Evolutionary conservation across 805 yeast genomes (phyloP), one percentile per base, ranked within the genome.

Genomic region (Jamesozyma spencerorum): DNA sequence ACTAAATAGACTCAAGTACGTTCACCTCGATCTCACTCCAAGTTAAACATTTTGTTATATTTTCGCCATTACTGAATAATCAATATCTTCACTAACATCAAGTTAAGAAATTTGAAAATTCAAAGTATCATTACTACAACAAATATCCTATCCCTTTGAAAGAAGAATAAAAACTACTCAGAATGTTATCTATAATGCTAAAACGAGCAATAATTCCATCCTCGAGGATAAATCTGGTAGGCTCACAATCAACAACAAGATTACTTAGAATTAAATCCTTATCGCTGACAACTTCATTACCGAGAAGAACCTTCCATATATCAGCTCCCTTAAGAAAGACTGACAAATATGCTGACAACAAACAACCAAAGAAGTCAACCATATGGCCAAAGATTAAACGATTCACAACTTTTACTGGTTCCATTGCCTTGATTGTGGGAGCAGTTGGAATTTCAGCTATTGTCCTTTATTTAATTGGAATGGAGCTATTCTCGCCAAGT

Each of bases 401-500:
- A 34, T 78, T 78, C 12, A 65, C 80, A 15, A 76, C 83, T 5
- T 81, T 81, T 46, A 66, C 81, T 5, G 58, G 74, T 7, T 77
- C 87, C 3, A 70, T 85, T 0, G 57, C 74, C 2, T 54, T 83
- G 24, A 85, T 84, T 0, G 50, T 81, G 8, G 85, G 82, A 3
- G 87, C 87, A 2, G 56, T 77, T 2, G 86, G 83, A 13, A 66
- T 83, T 7, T 77, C 90, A 0, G 72, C 79, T 35, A 60, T 79
- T 43, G 75, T 87, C 17, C 68, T 85, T 7, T 88, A 85, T 59
- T 70, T 85, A 46, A 74, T 87, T 18, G 72, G 82, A n/a, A 70
- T 81, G 10, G 96, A 88, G 57, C 64, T 88, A 26, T 77, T 85
- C 48, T 73, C 88, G 36, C 96, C 97, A 8, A 81, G 94, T 1